Conservation (phyloP, 306 rosid genomes). For the Gastrolobium villosum region DNA sequence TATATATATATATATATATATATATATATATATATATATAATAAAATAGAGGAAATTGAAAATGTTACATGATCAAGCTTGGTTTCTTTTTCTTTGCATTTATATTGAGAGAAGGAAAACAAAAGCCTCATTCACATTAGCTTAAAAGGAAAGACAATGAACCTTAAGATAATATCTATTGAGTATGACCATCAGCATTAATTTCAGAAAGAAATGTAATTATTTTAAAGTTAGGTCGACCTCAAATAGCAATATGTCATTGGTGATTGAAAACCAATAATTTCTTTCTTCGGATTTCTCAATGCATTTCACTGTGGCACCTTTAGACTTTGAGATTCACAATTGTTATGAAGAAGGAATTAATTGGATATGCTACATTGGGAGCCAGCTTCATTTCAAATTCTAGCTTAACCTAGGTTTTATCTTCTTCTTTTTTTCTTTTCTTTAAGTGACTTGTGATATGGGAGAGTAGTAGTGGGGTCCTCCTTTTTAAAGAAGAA, state of each 20-base stretch:
- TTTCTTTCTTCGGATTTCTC: constrained; percentile 46
- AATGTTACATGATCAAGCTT: constrained; percentile 6
- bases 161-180: constrained; percentile 33
- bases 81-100: constrained; percentile 8
- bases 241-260: constrained; percentile 51
- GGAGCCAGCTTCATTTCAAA: constrained; percentile 57
- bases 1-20: too few relatives aligned
- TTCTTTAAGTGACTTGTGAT: constrained; percentile 53
- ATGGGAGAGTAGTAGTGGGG: constrained; percentile 55
- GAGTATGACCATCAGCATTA: constrained; percentile 34
- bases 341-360: constrained; percentile 44
- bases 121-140: constrained; percentile 37
- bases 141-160: constrained; percentile 41
- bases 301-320: constrained; percentile 43
- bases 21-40: background rate
- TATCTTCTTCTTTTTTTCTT: constrained; percentile 37
- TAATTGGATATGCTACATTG: constrained; percentile 54
- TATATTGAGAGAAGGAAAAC: constrained; percentile 20
- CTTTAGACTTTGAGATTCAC: constrained; percentile 62
- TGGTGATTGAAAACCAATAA: constrained; percentile 49
- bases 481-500: constrained; percentile 53
- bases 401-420: constrained; percentile 51
- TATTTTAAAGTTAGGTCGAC: constrained; percentile 48
- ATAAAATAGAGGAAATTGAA: constrained; percentile 16
- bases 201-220: constrained; percentile 29